Percentiles rank a stretch among this genome's conserved stretches.
phyloP scores from a whole-genome alignment of 768 basidiomycete species.

The Phaffia tasmanica region DNA sequence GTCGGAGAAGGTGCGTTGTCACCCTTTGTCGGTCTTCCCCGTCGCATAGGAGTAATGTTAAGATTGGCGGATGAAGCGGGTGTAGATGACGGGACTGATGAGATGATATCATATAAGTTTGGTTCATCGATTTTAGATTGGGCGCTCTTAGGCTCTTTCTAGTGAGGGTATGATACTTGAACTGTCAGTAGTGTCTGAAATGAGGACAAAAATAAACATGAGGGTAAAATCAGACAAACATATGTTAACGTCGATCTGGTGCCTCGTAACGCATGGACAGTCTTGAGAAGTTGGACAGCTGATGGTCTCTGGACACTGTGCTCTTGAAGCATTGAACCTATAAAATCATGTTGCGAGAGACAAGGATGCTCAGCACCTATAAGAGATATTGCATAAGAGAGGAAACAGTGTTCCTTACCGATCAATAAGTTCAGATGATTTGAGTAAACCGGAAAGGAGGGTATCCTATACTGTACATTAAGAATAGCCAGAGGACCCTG shows the following conservation, averaged over 20 bases:
- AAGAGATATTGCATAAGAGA: conserved; percentile 26
- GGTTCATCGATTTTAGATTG: not conserved
- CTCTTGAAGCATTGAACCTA: conserved; percentile 86
- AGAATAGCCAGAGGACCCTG: conserved; percentile 92
- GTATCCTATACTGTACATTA: conserved; percentile 88
- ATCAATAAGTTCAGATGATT: conserved; percentile 69
- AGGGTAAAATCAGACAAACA: conserved; percentile 41
- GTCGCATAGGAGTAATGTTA: conserved; percentile 25
- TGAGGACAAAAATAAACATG: conserved; percentile 43
- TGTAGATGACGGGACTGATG: conserved; percentile 14
- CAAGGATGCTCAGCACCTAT: conserved; percentile 1
- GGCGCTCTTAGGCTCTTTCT: conserved; percentile 19
- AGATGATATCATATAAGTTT: conserved; percentile 23
- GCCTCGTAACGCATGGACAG: conserved; percentile 76
- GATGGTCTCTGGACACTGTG: conserved; percentile 74
- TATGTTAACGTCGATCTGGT: conserved; percentile 52
- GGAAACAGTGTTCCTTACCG: conserved; percentile 42
- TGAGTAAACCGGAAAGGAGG: conserved; percentile 79
- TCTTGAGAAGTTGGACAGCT: conserved; percentile 71
- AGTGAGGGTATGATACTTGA: not conserved
- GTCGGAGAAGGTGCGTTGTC: not conserved
- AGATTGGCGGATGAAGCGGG: not conserved
- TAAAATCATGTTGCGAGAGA: conserved; percentile 4
- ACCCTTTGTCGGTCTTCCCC: conserved; percentile 20
- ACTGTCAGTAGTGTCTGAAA: not conserved